A percentile compares a stretch with the other conserved stretches of the same genome.
Evolutionary conservation across 169 alveolate genomes (phyloP).

Genomic region (Plasmodium ovale): DNA sequence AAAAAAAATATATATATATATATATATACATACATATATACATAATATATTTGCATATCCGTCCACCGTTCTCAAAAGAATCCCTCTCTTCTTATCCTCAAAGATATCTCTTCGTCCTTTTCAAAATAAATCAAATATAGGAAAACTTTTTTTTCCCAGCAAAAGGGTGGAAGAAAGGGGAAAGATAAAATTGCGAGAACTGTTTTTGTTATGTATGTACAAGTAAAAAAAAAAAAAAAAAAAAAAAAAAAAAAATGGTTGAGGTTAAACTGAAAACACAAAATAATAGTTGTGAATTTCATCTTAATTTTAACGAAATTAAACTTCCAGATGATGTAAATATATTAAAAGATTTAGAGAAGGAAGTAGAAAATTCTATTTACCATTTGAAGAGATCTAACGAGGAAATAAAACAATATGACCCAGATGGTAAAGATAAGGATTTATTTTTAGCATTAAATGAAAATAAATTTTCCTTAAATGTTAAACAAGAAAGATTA

Average conservation of each 20-base stretch:
- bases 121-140: too few species aligned
- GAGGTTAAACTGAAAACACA: slow-evolving; percentile 38
- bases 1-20: too few species aligned
- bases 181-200: too few species aligned
- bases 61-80: too few species aligned
- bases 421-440: slow-evolving; percentile 47
- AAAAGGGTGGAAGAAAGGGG: too few species aligned
- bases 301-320: slow-evolving; percentile 46
- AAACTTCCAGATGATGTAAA: slow-evolving; percentile 62
- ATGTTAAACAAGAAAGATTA: slow-evolving; percentile 53
- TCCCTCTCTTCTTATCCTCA: too few species aligned
- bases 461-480: slow-evolving; percentile 60
- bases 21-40: too few species aligned
- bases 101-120: too few species aligned
- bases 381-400: slow-evolving; percentile 63
- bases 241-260: slow-evolving; percentile 24
- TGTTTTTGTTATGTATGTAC: background rate
- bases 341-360: slow-evolving; percentile 57
- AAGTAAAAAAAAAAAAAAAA: background rate
- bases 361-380: slow-evolving; percentile 58
- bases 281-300: slow-evolving; percentile 48
- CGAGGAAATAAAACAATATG: slow-evolving; percentile 59
- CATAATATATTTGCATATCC: too few species aligned
- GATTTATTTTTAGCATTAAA: slow-evolving; percentile 65
- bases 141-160: too few species aligned